Evolutionary conservation across 768 basidiomycete genomes (phyloP).

Genomic region (Suillus bovinus): DNA sequence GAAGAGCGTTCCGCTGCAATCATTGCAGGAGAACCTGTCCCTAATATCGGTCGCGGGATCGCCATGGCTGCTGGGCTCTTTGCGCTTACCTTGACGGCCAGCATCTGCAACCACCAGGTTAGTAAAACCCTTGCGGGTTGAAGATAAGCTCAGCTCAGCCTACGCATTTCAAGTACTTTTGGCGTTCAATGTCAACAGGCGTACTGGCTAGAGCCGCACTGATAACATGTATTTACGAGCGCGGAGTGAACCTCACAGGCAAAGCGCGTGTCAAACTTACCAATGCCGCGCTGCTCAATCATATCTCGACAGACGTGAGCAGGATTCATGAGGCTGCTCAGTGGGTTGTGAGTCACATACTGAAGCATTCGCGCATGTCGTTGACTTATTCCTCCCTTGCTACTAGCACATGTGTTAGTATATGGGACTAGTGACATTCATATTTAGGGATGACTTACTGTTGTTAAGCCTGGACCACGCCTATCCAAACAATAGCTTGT

Average conservation of each 20-base stretch:
- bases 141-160: neutral
- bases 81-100: conserved; percentile 47
- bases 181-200: conserved; percentile 67
- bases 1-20: conserved; percentile 46
- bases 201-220: conserved; percentile 65
- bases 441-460: conserved; percentile 3
- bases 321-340: conserved; percentile 62
- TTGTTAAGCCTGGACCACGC: conserved; percentile 60
- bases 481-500: conserved; percentile 63
- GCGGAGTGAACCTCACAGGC: conserved; percentile 63
- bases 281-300: conserved; percentile 63
- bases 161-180: conserved; percentile 57
- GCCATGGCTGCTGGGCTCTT: conserved; percentile 60
- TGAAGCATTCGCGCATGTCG: neutral
- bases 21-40: conserved; percentile 33
- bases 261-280: conserved; percentile 64
- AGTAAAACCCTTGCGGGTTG: neutral
- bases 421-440: neutral
- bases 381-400: neutral
- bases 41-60: conserved; percentile 54
- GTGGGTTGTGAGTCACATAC: conserved; percentile 61
- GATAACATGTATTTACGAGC: conserved; percentile 70
- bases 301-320: conserved; percentile 67
- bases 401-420: conserved; percentile 42
- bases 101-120: conserved; percentile 65